phyloP scores from a whole-genome alignment of 176 grass and related monocot species.

The Hyparrhenia diplandra region DNA sequence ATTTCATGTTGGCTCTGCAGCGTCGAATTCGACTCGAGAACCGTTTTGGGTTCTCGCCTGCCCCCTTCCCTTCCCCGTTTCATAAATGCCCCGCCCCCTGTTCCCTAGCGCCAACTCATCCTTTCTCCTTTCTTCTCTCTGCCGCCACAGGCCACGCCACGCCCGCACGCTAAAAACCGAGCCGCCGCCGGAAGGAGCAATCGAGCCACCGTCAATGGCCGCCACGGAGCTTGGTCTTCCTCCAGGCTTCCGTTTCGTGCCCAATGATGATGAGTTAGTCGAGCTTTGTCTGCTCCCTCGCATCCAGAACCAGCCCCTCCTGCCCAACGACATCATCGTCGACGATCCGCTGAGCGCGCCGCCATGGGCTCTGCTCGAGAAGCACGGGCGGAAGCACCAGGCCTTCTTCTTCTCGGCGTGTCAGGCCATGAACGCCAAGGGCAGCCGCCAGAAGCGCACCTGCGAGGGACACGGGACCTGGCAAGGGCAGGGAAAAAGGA shows the following conservation, averaged over 20 bases:
- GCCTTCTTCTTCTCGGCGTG: conserved; percentile 4
- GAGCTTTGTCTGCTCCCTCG: neutral
- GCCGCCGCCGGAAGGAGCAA: too few relatives aligned
- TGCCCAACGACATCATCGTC: neutral
- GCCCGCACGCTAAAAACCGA: too few relatives aligned
- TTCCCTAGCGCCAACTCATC: too few relatives aligned
- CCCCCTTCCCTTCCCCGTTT: too few relatives aligned
- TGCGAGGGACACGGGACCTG: neutral
- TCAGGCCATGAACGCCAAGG: neutral
- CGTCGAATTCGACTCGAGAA: too few relatives aligned
- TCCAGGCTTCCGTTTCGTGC: neutral
- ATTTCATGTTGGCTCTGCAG: too few relatives aligned
- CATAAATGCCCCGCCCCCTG: too few relatives aligned
- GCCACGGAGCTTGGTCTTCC: neutral
- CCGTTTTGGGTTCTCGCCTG: too few relatives aligned
- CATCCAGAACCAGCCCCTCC: neutral
- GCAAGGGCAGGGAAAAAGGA: neutral
- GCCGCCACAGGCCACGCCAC: too few relatives aligned
- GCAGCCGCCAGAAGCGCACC: neutral
- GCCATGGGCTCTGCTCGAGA: neutral
- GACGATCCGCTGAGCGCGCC: neutral
- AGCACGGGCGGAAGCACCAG: neutral
- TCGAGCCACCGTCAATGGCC: too few relatives aligned
- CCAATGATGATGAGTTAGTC: neutral
- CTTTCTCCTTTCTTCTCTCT: too few relatives aligned